These are phyloP conservation scores for Houttuynia cordata DNA, from an alignment of 164 flowering plant species.

Conservation along the genomic window DNA sequence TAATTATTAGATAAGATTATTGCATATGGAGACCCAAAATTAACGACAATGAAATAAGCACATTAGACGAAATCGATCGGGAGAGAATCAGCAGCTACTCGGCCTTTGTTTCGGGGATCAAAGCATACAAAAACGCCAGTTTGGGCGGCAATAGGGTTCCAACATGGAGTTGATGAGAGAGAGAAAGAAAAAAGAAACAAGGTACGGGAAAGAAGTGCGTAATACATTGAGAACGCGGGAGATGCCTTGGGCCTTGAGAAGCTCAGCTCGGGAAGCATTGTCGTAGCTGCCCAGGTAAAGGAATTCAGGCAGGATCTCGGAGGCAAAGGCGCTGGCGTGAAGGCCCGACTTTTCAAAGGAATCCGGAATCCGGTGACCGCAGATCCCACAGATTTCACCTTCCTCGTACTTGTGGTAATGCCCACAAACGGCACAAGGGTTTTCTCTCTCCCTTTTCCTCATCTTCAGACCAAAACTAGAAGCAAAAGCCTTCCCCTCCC, in stretches of 20 bases:
- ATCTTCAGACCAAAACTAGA: conserved; percentile 13
- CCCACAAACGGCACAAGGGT: conserved; percentile 92
- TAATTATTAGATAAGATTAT: too few relatives aligned
- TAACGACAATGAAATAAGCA: too few relatives aligned
- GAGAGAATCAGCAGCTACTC: too few relatives aligned
- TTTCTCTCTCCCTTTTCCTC: conserved; percentile 97
- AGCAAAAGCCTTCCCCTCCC: background rate
- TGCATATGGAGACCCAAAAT: too few relatives aligned
- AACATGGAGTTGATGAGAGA: background rate
- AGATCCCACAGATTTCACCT: conserved; percentile 84
- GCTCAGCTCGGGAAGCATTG: conserved; percentile 85
- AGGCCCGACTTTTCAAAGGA: conserved; percentile 24
- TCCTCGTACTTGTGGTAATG: conserved; percentile 97
- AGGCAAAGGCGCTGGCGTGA: conserved; percentile 67
- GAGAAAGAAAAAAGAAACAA: background rate
- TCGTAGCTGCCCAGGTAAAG: conserved; percentile 90
- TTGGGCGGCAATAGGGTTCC: too few relatives aligned
- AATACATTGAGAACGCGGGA: conserved; percentile 77
- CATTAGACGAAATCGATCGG: too few relatives aligned
- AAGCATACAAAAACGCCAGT: too few relatives aligned
- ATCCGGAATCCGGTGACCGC: conserved; percentile 70
- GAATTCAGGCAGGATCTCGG: conserved; percentile 83
- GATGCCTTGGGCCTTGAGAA: conserved; percentile 84
- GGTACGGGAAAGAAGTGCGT: conserved; percentile 1
- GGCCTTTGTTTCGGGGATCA: too few relatives aligned